Base-by-base conservation (phyloP, 1,284 basidiomycete species). In the Leucoagaricus sp. region DNA sequence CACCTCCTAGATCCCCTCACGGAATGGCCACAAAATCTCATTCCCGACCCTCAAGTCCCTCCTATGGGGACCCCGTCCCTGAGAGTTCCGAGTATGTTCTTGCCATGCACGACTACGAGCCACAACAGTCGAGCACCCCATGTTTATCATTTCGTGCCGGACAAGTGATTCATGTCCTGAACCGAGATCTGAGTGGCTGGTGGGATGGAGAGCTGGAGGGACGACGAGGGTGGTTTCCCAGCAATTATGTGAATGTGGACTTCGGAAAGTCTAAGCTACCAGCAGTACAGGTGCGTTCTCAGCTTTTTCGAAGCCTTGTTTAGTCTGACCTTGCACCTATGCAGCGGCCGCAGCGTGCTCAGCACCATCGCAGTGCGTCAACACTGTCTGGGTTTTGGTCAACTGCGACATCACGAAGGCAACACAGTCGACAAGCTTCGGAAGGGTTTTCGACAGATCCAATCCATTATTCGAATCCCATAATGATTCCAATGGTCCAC, bases 221-320 rank as follows among this genome's bases (percentile, higher is more conserved):
- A 4, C 75, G 86, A 54, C 77, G 94, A 64, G 97, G 97, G n/a
- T 99, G 96, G 96, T 98, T 98, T 72, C 96, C 96, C n/a, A 94
- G 93, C 68, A 93, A 93, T 71, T 93, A 93, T 73, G 89, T 91
- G 57, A 86, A 85, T 62, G 74, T 79, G 23, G 84, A 87, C 60
- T 64, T 74, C 34, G 68, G 71, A 41, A 71, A 70, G 52, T 78
- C 82, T 33, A 85, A 87, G 62, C 82, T 86, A 60, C 79, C 81
- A 52, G 62, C 77, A 61, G 55, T 72, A 56, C 67, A 64, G 58
- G 71, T 57, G 42, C 31, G 55, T 33, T 13, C 17, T 21, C 29
- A 19, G 13, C 17, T 8, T 19, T 40, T 9, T 47, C 6, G 17
- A 23, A 12, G 13, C 13, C 9, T 29, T 25, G 28, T 26, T 44